A percentile compares a stretch with the other conserved stretches of the same genome.
Conservation (phyloP, 306 rosid species). For the Parietaria judaica region DNA sequence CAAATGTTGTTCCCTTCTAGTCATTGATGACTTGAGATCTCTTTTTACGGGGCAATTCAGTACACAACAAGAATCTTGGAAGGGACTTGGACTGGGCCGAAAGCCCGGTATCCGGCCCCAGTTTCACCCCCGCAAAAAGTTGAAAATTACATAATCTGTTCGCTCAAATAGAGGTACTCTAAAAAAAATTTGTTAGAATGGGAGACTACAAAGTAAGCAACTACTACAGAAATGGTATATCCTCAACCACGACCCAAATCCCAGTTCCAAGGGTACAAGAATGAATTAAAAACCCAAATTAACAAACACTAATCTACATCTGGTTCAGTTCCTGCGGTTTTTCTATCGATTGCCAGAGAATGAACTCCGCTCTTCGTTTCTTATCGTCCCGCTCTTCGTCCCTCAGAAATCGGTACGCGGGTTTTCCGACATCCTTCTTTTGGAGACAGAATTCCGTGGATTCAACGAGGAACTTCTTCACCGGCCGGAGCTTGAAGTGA, state of each 20-base stretch:
- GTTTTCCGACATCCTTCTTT: constrained; percentile 49
- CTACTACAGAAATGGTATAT: constrained; percentile 29
- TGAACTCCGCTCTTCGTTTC: constrained; percentile 85
- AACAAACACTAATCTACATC: constrained; percentile 43
- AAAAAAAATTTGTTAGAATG: constrained; percentile 23
- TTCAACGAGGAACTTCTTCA: constrained; percentile 71
- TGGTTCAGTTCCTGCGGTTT: constrained; percentile 79
- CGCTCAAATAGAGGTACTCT: not conserved
- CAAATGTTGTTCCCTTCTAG: no score
- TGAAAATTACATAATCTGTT: not conserved
- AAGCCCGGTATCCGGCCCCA: no score
- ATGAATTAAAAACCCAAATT: constrained; percentile 18
- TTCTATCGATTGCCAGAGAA: constrained; percentile 74
- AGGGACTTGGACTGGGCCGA: no score
- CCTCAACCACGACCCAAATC: constrained; percentile 17
- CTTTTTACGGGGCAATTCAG: no score
- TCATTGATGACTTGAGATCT: no score
- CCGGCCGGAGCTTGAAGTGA: constrained; percentile 60
- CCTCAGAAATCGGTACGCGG: constrained; percentile 34
- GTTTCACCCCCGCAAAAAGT: not conserved
- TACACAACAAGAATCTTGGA: no score
- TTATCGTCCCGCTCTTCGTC: constrained; percentile 86
- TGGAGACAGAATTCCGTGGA: constrained; percentile 55
- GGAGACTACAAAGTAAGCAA: constrained; percentile 31
- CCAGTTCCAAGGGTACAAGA: constrained; percentile 8